Base-by-base conservation (phyloP, 225 moss, liverwort and hornwort genomes). In the Marchantia paleacea region DNA sequence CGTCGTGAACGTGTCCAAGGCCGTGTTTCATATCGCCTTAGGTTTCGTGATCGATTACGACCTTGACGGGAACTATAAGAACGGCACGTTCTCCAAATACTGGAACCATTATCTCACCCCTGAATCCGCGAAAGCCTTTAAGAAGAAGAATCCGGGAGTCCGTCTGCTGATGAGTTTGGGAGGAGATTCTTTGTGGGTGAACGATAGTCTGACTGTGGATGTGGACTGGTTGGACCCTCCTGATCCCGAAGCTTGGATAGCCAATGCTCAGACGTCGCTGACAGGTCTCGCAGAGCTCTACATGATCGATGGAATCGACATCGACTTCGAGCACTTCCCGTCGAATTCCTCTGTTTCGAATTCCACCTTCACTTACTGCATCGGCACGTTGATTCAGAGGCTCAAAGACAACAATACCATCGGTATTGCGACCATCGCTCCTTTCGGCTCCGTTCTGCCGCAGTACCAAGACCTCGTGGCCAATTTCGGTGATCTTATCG, bases 261-360 rank as follows among this genome's bases (percentile, higher is more conserved):
- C 18, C 26, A 86, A 62, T 28, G 88, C 88, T 25, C 70, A 85
- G 64, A 30, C 52, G 7, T 85, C 88, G 8, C 73, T 88, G 15
- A 80, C 85, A 0, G 9, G 12, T 25, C 30, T 88, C 14, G 79
- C 55, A 0, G 7, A 22, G 8, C 19, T 74, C 2, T 88, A 88
- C 72, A 52, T 20, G 31, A 75, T 88, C 70, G 88, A 88, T 48
- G 88, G 88, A 14, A 78, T 88, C 48, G 88, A 88, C 79, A 83
- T 88, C 60, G 80, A 82, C 58, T 88, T 83, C 75, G 81, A 86
- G 76, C 79, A 25, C 16, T 85, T 88, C 80, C 55, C 72, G 9
- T 49, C 24, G 22, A 16, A 68, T 13, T 68, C 26, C 68, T 6
- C 68, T 26, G 11, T 29, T 29, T 22, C 62, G 13, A 74, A 26